Evolutionary conservation across 2,329 filamentous ascomycete genomes (phyloP).

Genomic region (Dactylellina haptotyla): DNA sequence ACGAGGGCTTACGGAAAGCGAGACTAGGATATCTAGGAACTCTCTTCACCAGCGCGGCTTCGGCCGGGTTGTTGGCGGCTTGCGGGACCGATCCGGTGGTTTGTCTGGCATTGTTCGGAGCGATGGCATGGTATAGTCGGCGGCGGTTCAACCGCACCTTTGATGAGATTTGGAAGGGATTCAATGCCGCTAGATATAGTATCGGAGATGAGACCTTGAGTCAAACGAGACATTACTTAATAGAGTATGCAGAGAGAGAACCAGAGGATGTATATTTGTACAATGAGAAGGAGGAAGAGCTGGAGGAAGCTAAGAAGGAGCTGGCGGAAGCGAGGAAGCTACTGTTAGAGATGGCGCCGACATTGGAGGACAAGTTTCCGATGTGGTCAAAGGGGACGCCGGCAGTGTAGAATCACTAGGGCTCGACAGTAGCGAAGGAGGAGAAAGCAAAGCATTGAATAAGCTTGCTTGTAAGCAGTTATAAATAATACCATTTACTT

Average conservation of each 20-base stretch:
- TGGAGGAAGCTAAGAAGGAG: slow-evolving; percentile 3
- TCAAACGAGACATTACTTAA: background rate
- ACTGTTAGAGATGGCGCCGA: slow-evolving; percentile 25
- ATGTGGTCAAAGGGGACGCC: background rate
- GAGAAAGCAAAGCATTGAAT: background rate
- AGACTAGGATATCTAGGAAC: background rate
- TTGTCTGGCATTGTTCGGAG: background rate
- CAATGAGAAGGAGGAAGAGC: slow-evolving; percentile 10
- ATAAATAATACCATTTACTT: background rate
- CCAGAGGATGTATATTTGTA: background rate
- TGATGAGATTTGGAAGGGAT: background rate
- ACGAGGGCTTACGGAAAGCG: background rate
- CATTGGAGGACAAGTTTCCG: slow-evolving; percentile 12
- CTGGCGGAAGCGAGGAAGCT: slow-evolving; percentile 23
- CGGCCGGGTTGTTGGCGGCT: background rate
- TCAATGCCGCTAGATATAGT: background rate
- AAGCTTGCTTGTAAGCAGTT: background rate
- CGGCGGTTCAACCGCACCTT: too few relatives aligned
- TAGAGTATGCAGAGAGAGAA: background rate
- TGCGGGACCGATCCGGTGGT: slow-evolving; percentile 3
- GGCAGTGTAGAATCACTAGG: background rate
- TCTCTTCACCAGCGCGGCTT: background rate
- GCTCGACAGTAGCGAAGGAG: too few relatives aligned
- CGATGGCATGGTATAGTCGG: background rate
- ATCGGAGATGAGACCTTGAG: background rate